A percentile compares a stretch with the other conserved stretches of the same genome.
Conservation (phyloP, 1,284 basidiomycete genomes). For the Laetiporus sulphureus region DNA sequence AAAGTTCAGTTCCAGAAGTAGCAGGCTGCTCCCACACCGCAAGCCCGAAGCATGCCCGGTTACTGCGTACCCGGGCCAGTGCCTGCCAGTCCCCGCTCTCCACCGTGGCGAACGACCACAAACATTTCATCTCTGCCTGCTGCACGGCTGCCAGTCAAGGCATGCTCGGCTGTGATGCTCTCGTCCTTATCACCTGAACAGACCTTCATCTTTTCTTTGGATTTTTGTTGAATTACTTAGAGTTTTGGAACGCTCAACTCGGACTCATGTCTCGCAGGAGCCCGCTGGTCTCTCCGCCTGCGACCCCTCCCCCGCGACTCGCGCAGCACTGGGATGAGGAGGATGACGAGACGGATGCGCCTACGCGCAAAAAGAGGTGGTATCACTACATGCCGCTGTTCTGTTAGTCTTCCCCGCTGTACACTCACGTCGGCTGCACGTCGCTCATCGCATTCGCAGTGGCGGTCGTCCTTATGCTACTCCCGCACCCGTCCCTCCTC, state of each 20-base stretch:
- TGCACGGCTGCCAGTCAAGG: too few species aligned
- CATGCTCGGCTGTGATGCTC: too few species aligned
- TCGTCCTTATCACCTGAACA: too few species aligned
- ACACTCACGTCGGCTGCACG: not conserved
- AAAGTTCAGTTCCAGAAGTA: too few species aligned
- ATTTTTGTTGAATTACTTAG: too few species aligned
- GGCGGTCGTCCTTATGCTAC: constrained; percentile 51
- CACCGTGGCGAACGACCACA: too few species aligned
- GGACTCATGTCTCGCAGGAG: not conserved
- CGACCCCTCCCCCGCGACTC: constrained; percentile 1
- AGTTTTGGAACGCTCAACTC: not conserved
- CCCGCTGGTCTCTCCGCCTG: not conserved
- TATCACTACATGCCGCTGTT: constrained; percentile 6
- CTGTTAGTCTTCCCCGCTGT: constrained; percentile 2
- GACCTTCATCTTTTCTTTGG: too few species aligned
- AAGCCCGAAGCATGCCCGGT: too few species aligned
- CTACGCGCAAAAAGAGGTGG: constrained; percentile 3
- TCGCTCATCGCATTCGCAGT: constrained; percentile 28
- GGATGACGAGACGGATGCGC: constrained; percentile 3
- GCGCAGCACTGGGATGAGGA: constrained; percentile 18
- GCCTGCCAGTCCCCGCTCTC: too few species aligned
- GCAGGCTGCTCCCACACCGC: too few species aligned
- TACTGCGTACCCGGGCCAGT: too few species aligned
- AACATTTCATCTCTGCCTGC: too few species aligned
- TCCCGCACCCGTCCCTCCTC: constrained; percentile 68